Evolutionary conservation across 257 asterid genomes (phyloP).

Genomic region (Fraxinus americana): DNA sequence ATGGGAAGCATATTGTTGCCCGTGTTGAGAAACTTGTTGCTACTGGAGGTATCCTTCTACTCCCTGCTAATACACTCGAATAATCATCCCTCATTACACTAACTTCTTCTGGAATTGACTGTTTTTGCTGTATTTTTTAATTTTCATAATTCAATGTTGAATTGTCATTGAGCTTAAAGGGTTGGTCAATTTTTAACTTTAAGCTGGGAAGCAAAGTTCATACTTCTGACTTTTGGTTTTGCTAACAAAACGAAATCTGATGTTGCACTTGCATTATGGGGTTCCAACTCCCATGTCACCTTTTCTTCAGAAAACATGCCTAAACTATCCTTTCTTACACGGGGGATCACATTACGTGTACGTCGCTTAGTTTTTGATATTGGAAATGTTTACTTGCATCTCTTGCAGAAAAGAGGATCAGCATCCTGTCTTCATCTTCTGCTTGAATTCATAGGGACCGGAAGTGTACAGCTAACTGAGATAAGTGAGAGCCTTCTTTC

Average conservation of each 20-base stretch:
- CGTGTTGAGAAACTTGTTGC: constrained; percentile 94
- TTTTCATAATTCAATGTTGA: no score
- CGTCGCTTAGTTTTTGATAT: neutral
- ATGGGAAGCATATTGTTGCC: constrained; percentile 85
- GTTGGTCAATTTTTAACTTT: no score
- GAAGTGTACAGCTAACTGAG: constrained; percentile 72
- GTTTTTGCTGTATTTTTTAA: neutral
- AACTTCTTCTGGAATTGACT: neutral
- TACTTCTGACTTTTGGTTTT: no score
- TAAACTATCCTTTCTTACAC: neutral
- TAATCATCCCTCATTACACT: neutral
- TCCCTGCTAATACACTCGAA: neutral
- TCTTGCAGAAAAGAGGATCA: constrained; percentile 80
- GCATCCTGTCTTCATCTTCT: constrained; percentile 46
- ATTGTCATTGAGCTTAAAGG: no score
- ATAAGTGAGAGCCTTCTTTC: constrained; percentile 40
- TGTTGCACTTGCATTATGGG: neutral
- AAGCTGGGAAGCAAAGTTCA: no score
- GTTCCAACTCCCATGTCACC: neutral
- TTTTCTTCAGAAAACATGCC: neutral
- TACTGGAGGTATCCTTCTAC: constrained; percentile 64
- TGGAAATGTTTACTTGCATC: neutral
- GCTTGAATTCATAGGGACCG: constrained; percentile 39
- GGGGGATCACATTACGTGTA: neutral
- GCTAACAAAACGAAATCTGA: no score